Evolutionary conservation across 2,329 filamentous ascomycete species (phyloP).

Genomic region (Ciborinia camelliae): DNA sequence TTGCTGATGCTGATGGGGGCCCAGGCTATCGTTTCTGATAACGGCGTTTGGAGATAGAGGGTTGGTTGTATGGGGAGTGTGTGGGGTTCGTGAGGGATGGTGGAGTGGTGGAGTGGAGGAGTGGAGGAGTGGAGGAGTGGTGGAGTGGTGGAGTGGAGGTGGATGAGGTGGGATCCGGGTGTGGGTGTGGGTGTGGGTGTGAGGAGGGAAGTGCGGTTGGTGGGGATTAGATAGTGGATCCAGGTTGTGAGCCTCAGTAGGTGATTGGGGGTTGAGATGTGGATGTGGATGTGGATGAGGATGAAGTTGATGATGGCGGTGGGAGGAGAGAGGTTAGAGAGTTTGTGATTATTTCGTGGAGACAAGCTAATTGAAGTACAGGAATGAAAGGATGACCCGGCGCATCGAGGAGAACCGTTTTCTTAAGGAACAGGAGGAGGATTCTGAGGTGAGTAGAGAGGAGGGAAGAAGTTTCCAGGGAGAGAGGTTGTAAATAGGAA

Average conservation of each 20-base stretch:
- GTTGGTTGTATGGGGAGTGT: constrained; percentile 32
- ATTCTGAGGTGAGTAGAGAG: constrained; percentile 24
- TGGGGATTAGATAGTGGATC: constrained; percentile 2
- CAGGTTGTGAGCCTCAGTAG: constrained; percentile 18
- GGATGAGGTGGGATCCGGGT: too few species aligned
- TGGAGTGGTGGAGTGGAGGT: neutral
- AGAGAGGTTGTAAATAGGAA: constrained; percentile 19
- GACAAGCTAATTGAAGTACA: constrained; percentile 29
- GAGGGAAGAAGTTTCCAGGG: neutral
- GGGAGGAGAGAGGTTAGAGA: constrained; percentile 21
- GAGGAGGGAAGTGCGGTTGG: neutral
- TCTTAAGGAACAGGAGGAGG: constrained; percentile 28
- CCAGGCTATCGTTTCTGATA: constrained; percentile 32
- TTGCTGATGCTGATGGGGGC: too few species aligned
- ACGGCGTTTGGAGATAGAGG: constrained; percentile 26
- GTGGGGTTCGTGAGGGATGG: constrained; percentile 27
- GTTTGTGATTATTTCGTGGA: constrained; percentile 26
- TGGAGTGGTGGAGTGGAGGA: constrained; percentile 30
- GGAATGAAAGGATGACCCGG: constrained; percentile 36
- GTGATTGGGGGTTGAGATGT: constrained; percentile 2
- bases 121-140: constrained; percentile 27
- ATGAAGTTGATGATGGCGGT: constrained; percentile 21
- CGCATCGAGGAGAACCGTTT: constrained; percentile 28
- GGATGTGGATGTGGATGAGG: constrained; percentile 5
- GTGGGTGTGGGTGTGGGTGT: too few species aligned